Evolutionary conservation across 306 rosid genomes (phyloP).

Genomic region (Dryas octopetala): DNA sequence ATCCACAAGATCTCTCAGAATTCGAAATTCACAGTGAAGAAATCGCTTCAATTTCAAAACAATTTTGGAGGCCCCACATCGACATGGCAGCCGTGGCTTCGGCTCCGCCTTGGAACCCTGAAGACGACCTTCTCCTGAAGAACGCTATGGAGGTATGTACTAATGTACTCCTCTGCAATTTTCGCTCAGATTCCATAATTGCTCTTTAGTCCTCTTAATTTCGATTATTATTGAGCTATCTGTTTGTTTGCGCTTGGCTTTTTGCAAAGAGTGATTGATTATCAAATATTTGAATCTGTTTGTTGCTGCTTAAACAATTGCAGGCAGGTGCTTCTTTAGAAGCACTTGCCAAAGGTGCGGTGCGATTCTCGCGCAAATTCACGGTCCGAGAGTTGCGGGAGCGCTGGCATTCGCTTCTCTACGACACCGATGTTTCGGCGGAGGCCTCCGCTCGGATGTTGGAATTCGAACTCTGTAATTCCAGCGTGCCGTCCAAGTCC

Average conservation of each 20-base stretch:
- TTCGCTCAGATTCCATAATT: not conserved
- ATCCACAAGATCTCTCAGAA: not conserved
- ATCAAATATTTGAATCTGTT: conserved; percentile 11
- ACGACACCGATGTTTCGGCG: conserved; percentile 48
- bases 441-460: conserved; percentile 53
- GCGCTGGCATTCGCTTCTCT: conserved; percentile 74
- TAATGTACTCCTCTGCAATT: conserved; percentile 18
- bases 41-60: not conserved
- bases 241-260: not conserved
- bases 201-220: not conserved
- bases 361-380: conserved; percentile 62
- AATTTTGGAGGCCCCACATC: conserved; percentile 21
- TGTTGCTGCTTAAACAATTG: not conserved
- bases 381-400: conserved; percentile 52
- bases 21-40: not conserved
- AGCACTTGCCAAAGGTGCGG: conserved; percentile 92
- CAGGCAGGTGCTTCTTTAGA: conserved; percentile 83
- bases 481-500: conserved; percentile 21
- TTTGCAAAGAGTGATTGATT: not conserved
- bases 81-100: conserved; percentile 32
- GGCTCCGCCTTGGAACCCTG: conserved; percentile 53
- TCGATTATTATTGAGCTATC: not conserved
- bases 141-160: conserved; percentile 70
- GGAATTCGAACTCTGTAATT: conserved; percentile 44
- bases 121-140: conserved; percentile 76